Base-by-base conservation (phyloP, 139 green algal species). In the Chloropicon primus region DNA sequence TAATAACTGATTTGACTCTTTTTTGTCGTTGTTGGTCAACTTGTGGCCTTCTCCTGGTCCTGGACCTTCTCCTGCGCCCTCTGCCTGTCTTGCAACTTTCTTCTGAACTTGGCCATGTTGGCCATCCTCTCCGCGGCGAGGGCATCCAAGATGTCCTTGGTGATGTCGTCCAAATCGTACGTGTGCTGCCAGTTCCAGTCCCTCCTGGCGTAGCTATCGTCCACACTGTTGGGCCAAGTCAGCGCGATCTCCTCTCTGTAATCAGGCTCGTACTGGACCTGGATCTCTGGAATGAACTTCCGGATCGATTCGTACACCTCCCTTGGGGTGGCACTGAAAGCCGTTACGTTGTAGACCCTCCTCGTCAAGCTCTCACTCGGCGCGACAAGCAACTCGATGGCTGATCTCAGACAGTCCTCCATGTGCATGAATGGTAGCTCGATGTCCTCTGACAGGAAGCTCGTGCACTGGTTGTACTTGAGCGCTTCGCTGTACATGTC, bases 381-480 rank as follows among this genome's bases (percentile, higher is more conserved):
- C 28, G 77, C 81, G 24, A 17, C 27, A 74, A 93, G 89, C 5
- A 91, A 74, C 74, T 86, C 24, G 72, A 84, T 87, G 1, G 87
- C 91, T 24, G 81, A 86, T 27, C 84, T 76, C 72, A 90, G 79
- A 81, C 84, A 90, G 83, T 90, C 85, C 21, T 79, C 77, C 83
- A 91, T 91, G 85, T 88, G 89, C 82, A 89, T 87, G 80, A 88
- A 89, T 0, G 88, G 85, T 22, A 89, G 82, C 22, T 26, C 10
- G 2, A 76, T 78, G 21, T 54, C 83, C 41, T 80, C 25, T 25
- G 73, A 80, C 81, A 92, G 76, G 78, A 88, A 90, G 80, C 88
- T 90, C 21, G 80, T 78, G 82, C 89, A 92, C 26, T 29, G 53
- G 23, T 78, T 81, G 28, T 76, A 53, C 22, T 72, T 72, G 27